Evolutionary conservation across 163 green algal genomes (phyloP), one percentile per base, ranked within the genome.

Genomic region (Picocystis sp.): DNA sequence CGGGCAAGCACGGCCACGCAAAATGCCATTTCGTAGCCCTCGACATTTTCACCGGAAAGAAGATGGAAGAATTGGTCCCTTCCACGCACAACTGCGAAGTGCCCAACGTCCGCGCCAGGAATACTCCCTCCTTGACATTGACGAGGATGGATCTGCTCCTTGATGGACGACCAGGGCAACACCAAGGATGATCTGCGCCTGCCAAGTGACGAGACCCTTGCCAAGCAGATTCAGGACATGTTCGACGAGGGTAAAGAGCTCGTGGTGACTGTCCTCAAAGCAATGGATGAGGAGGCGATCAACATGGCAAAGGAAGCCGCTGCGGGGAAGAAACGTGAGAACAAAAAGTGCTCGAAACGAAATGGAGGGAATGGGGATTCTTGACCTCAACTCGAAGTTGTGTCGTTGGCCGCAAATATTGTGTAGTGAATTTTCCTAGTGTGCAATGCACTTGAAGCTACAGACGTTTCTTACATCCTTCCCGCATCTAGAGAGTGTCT

Each of bases 21-120:
- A 99, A 99, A 84, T 99, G 91, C 71, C 82, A 96, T 67, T 99
- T 99, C 57, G 71, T 86, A 6, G 87, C 65, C 42, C 83, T 93
- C 41, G 91, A 97, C 65, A 97, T 97, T 62, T 97, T 99, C 79
- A 96, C 83, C 42, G 74, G 74, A 58, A 98, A 95, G 84, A 98
- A 96, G 76, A 85, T 92, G 59, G 91, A 99, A 70, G 88, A 97
- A 59, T 84, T 98, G 73, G 83, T 80, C 14, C 87, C 89, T 45
- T 97, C 91, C 8, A 93, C 89, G 24, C 87, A 97, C 79, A 99
- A 99, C 76, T 85, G 78, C 57, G 90, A 94, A 43, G 77, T 93
- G 25, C 87, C 86, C 41, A 83, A 93, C 63, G 82, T 99, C 22
- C 52, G 51, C 79, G 89, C 43, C 77, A 65, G 25, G 92, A 99